Percentiles rank a stretch among this genome's conserved stretches.
Conservation (phyloP, 2,329 filamentous ascomycete species). For the Colletotrichum sansevieriae region DNA sequence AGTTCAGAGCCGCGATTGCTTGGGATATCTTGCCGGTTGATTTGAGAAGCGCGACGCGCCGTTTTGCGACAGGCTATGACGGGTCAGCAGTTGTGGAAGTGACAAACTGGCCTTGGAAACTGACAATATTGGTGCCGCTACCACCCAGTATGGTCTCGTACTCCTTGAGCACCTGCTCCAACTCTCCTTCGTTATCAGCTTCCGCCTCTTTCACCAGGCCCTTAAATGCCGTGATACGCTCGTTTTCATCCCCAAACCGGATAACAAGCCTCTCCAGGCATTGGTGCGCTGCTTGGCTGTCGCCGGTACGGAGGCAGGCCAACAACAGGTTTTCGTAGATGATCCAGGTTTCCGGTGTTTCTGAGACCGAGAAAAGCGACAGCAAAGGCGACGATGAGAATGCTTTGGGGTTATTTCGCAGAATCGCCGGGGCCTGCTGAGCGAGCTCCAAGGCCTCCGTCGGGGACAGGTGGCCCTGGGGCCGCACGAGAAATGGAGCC, state of each 20-base stretch:
- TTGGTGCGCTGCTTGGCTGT: slow-evolving; percentile 81
- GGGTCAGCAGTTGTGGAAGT: slow-evolving; percentile 47
- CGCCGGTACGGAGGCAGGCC: slow-evolving; percentile 85
- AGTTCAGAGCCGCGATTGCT: slow-evolving; percentile 79
- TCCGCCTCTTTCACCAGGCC: slow-evolving; percentile 89
- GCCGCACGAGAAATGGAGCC: slow-evolving; percentile 67
- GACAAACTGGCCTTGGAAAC: slow-evolving; percentile 47
- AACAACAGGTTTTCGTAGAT: slow-evolving; percentile 89
- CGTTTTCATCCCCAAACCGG: slow-evolving; percentile 87
- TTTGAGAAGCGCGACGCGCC: slow-evolving; percentile 83
- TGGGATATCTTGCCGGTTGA: slow-evolving; percentile 78
- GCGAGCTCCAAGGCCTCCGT: slow-evolving; percentile 68
- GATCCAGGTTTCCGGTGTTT: slow-evolving; percentile 85
- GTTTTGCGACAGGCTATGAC: slow-evolving; percentile 82
- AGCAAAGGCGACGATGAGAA: slow-evolving; percentile 67
- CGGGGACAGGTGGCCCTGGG: slow-evolving; percentile 69
- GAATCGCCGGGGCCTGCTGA: slow-evolving; percentile 70
- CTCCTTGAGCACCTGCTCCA: slow-evolving; percentile 78
- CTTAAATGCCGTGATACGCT: slow-evolving; percentile 85
- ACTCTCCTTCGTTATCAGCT: slow-evolving; percentile 73
- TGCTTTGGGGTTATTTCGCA: slow-evolving; percentile 66
- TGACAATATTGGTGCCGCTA: slow-evolving; percentile 83
- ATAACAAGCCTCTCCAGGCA: slow-evolving; percentile 81
- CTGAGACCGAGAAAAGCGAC: slow-evolving; percentile 68
- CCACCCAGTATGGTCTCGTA: slow-evolving; percentile 83